These are phyloP conservation scores for Steccherinum ochraceum DNA, from an alignment of 768 basidiomycete genomes.

Conservation along the genomic window DNA sequence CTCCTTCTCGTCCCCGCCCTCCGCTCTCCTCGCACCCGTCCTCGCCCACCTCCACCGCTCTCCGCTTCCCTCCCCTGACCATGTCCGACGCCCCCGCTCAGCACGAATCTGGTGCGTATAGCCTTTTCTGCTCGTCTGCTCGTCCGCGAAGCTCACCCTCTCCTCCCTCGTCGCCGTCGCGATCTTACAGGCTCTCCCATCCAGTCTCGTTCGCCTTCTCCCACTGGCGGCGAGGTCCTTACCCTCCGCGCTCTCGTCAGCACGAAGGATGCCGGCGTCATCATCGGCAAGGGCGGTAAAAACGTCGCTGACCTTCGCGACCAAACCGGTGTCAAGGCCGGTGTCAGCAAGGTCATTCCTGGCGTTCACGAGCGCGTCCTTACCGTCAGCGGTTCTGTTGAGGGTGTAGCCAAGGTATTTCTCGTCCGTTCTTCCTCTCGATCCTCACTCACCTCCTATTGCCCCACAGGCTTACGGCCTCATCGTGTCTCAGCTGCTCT, in stretches of 20 bases:
- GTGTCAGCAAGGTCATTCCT: slow-evolving; percentile 96
- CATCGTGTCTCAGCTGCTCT: slow-evolving; percentile 87
- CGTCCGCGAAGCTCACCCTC: slow-evolving; percentile 11
- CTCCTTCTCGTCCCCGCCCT: slow-evolving; percentile 12
- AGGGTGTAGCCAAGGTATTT: slow-evolving; percentile 85
- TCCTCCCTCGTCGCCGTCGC: slow-evolving; percentile 15
- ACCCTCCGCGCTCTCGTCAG: slow-evolving; percentile 93
- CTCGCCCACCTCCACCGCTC: slow-evolving; percentile 22
- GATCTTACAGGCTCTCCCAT: slow-evolving; percentile 45
- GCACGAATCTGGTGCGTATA: slow-evolving; percentile 47
- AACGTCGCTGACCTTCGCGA: slow-evolving; percentile 97
- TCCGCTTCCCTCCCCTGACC: slow-evolving; percentile 26
- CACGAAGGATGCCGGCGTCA: slow-evolving; percentile 95
- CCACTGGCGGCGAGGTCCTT: slow-evolving; percentile 65
- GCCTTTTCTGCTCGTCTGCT: slow-evolving; percentile 6
- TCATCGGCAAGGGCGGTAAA: slow-evolving; percentile 95
- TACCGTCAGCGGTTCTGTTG: slow-evolving; percentile 87
- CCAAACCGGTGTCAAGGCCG: slow-evolving; percentile 94
- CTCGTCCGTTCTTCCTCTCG: background rate
- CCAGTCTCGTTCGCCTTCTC: slow-evolving; percentile 72
- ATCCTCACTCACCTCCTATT: background rate
- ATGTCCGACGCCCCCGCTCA: slow-evolving; percentile 60
- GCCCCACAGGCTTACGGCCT: slow-evolving; percentile 78
- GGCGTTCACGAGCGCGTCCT: slow-evolving; percentile 98
- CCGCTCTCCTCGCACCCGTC: slow-evolving; percentile 23